Base-by-base conservation (phyloP, 257 asterid genomes). In the Sherardia arvensis region DNA sequence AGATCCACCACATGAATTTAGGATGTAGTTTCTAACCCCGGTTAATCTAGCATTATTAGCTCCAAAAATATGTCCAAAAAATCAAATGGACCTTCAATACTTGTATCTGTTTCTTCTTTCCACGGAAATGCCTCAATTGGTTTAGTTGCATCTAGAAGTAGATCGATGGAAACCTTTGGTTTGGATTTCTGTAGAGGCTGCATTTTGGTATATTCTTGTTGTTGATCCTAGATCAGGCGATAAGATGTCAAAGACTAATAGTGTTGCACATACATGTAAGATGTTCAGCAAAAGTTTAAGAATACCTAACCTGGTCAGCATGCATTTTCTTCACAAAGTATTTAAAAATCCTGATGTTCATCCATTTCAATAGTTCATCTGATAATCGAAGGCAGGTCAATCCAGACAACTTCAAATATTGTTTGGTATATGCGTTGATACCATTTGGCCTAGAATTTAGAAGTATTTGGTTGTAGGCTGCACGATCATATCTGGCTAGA, bases 141-240 rank as follows among this genome's bases (percentile, higher is more conserved):
- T 62, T 83, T 74, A 18, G 85, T 79, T 53, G 94, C 95, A 74
- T 87, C 83, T 71, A 90, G 34, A 40, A 87, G 81, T 36, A 78
- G 61, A 3, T 77, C 84, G 1, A 77, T 62, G 3, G 85, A 75
- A 70, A 87, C 74, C 82, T 71, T 69, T 8, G 79, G 69, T 27
- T 72, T 82, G 28, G 95, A 87, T 66, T 83, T 68, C 64, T 29
- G 62, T 81, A 87, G 59, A 8, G 84, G 77, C 61, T 68, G 67
- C 22, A 83, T 53, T 40, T 74, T 69, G 15, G 75, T 72, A 29
- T 68, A 60, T 32, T 75, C 83, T 45, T 84, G 80, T 60, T 49
- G 51, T 36, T 75, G 76, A 18, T 80, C 84, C 94, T 90, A 33
- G 53, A 34, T 62, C 65, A 70, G 25, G 56, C 1, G 36, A 34